Evolutionary conservation across 106 monocot genomes (phyloP).

Genomic region (Posidonia australis): DNA sequence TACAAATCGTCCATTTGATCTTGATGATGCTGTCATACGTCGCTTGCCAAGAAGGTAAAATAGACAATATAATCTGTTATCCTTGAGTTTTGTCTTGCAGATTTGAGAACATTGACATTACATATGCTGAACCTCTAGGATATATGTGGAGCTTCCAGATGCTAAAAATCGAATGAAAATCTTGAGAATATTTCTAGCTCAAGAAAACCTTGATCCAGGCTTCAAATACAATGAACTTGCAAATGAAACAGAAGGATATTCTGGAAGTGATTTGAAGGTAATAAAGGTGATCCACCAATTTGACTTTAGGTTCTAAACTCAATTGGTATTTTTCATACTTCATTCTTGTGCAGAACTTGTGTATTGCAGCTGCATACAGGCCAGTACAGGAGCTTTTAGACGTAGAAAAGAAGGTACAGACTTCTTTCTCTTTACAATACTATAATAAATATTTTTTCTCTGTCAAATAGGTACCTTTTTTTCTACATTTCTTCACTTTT

Average conservation of each 20-base stretch:
- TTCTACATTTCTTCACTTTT: neutral
- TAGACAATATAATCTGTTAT: neutral
- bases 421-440: neutral
- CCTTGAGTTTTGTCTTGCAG: neutral
- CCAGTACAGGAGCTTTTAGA: constrained; percentile 95
- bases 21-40: constrained; percentile 99
- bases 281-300: neutral
- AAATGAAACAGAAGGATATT: constrained; percentile 94
- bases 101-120: neutral
- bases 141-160: constrained; percentile 93
- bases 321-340: neutral
- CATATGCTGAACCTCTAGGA: constrained; percentile 30
- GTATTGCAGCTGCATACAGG: constrained; percentile 92
- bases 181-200: constrained; percentile 58
- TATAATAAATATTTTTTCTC: too few species aligned
- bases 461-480: neutral
- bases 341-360: constrained; percentile 58
- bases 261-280: constrained; percentile 98
- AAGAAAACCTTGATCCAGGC: constrained; percentile 55
- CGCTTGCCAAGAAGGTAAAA: constrained; percentile 88
- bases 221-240: constrained; percentile 79
- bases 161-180: constrained; percentile 74
- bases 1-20: constrained; percentile 98
- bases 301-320: neutral
- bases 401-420: constrained; percentile 68